phyloP scores from a whole-genome alignment of 257 asterid genomes.

The Petrea volubilis region DNA sequence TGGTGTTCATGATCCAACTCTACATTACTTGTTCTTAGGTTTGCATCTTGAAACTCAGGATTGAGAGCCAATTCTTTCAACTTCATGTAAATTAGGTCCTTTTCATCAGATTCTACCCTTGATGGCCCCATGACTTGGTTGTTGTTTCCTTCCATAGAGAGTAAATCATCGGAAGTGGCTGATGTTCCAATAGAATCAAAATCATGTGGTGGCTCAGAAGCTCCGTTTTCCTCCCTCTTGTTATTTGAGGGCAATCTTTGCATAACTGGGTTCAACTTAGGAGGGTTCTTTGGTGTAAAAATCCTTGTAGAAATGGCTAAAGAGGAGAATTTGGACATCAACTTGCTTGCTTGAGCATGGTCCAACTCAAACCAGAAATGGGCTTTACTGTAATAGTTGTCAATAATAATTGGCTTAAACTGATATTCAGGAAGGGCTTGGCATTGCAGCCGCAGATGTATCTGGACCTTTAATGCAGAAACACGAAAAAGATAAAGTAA shows the following conservation, averaged over 20 bases:
- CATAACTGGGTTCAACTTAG: constrained; percentile 16
- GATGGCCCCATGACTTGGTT: constrained; percentile 33
- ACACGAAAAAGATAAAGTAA: constrained; percentile 24
- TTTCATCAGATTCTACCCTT: constrained; percentile 35
- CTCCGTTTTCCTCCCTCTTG: constrained; percentile 38
- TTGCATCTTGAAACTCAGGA: constrained; percentile 24
- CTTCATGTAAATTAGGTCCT: constrained; percentile 49
- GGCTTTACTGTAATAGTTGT: constrained; percentile 57
- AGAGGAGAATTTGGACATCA: constrained; percentile 57
- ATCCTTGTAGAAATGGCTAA: constrained; percentile 44
- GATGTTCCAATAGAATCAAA: constrained; percentile 36
- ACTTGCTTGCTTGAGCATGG: constrained; percentile 68
- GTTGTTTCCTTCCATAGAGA: constrained; percentile 31
- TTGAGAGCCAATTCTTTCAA: constrained; percentile 51
- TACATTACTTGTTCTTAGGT: constrained; percentile 31
- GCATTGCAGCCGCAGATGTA: constrained; percentile 59
- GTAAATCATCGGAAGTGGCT: constrained; percentile 31
- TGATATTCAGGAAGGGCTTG: constrained; percentile 55
- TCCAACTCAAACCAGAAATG: constrained; percentile 91
- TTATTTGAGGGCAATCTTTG: constrained; percentile 26
- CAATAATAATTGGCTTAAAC: constrained; percentile 68
- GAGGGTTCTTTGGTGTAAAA: constrained; percentile 27
- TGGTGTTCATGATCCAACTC: constrained; percentile 34
- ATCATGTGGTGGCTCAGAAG: constrained; percentile 33
- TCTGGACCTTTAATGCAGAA: constrained; percentile 58